Conservation (phyloP, 2,329 filamentous ascomycete genomes). For the Penicillium psychrosexuale region DNA sequence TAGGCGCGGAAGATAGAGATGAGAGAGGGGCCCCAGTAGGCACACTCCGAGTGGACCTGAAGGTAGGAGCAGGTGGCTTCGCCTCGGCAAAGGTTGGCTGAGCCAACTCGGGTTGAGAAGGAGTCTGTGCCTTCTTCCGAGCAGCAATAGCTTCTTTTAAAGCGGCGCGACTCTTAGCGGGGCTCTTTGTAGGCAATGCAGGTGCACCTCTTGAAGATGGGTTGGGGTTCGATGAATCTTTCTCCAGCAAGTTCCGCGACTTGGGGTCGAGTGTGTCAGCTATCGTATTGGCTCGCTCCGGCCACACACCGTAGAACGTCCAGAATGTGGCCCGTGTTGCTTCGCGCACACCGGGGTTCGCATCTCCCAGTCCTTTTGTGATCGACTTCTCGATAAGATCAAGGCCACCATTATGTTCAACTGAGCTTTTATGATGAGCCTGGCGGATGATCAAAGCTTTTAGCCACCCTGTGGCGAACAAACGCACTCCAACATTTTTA, state of each 20-base stretch:
- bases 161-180: slow-evolving; percentile 47
- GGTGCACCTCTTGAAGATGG: slow-evolving; percentile 17
- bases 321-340: slow-evolving; percentile 83
- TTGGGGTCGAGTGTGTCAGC: slow-evolving; percentile 74
- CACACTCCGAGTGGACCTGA: slow-evolving; percentile 33
- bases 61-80: slow-evolving; percentile 38
- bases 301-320: slow-evolving; percentile 76
- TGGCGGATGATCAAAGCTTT: slow-evolving; percentile 78
- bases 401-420: slow-evolving; percentile 81
- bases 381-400: slow-evolving; percentile 84
- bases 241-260: slow-evolving; percentile 75
- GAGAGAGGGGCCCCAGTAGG: slow-evolving; percentile 38
- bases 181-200: slow-evolving; percentile 18
- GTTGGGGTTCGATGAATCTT: slow-evolving; percentile 71
- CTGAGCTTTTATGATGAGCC: slow-evolving; percentile 68
- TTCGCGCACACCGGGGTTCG: slow-evolving; percentile 87
- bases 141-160: slow-evolving; percentile 81
- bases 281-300: slow-evolving; percentile 70
- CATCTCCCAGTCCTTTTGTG: slow-evolving; percentile 81
- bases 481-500: slow-evolving; percentile 86
- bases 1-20: slow-evolving; percentile 58
- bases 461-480: slow-evolving; percentile 77
- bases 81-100: slow-evolving; percentile 51
- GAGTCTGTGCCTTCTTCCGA: slow-evolving; percentile 63
- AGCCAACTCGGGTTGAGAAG: slow-evolving; percentile 57